Base-by-base conservation (phyloP, 1,284 basidiomycete species). In the Wolfiporia cocos region DNA sequence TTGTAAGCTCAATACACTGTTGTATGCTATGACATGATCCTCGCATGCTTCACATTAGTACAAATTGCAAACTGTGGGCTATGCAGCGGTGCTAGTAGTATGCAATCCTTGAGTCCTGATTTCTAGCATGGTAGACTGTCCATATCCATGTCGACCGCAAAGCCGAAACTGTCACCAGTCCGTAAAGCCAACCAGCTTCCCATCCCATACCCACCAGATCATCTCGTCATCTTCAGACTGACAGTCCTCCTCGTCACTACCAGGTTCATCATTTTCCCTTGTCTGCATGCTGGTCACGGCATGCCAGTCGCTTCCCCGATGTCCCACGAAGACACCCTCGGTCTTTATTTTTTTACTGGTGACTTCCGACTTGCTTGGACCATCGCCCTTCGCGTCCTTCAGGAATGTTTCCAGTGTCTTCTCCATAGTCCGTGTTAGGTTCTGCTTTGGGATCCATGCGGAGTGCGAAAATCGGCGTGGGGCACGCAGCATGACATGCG, bases 151-250 rank as follows among this genome's bases (percentile, higher is more conserved):
- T n/a, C n/a, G n/a, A n/a, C n/a, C n/a, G n/a, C n/a, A n/a, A n/a
- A n/a, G n/a, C n/a, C 9, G 14, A 21, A 21, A 7, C 9, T 22
- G 17, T 54, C 48, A 85, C 80, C 81, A 86, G 40, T 83, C 81
- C 21, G 71, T 58, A 52, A 86, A 83, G 0, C 84, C 83, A n/a
- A 67, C 67, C 46, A 86, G 56, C 54, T 78, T 83, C 7, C 83
- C 81, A 50, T 85, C 75, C 84, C 85, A 87, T 40, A 68, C 74
- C 83, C 84, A 87, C 84, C 85, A 87, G 40, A 87, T 85, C 73
- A 82, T 70, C 52, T 87, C 85, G 39, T 83, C 76, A 15, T 73
- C 76, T 50, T 83, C 81, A 10, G 61, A 53, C 28, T 34, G 37
- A 4, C 37, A 48, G 5, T 18, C 31, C 3, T 18, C 34, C 10